Evolutionary conservation across 1,284 basidiomycete species (phyloP).

Genomic region (Apiotrichum porosum): DNA sequence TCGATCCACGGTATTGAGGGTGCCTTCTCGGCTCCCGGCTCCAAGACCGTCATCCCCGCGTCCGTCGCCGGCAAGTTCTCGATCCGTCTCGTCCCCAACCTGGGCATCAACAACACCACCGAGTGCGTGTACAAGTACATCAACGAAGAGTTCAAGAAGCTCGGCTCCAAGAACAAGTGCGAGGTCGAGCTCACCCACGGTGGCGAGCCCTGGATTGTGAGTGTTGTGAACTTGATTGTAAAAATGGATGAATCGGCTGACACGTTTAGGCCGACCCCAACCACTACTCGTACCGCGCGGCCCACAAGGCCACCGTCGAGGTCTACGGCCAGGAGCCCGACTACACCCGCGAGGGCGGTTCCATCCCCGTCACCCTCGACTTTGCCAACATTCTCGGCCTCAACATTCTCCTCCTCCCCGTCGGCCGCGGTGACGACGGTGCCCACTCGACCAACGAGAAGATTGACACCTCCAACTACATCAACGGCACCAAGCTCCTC

Average conservation of each 20-base stretch:
- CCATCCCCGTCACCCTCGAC: slow-evolving; percentile 92
- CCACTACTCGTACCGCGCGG: slow-evolving; percentile 96
- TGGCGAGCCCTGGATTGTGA: slow-evolving; percentile 79
- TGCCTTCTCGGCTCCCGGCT: slow-evolving; percentile 79
- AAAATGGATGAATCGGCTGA: background rate
- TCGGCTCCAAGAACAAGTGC: slow-evolving; percentile 75
- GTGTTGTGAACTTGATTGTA: too few species aligned
- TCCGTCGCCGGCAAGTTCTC: slow-evolving; percentile 87
- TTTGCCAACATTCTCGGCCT: slow-evolving; percentile 79
- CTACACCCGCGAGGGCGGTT: slow-evolving; percentile 85
- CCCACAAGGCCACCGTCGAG: slow-evolving; percentile 65
- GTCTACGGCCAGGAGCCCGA: slow-evolving; percentile 81
- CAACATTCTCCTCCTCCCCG: slow-evolving; percentile 76
- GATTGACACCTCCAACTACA: slow-evolving; percentile 86
- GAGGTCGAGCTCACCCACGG: slow-evolving; percentile 67
- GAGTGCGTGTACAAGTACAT: slow-evolving; percentile 69
- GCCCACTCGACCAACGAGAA: slow-evolving; percentile 89
- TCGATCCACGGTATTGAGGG: slow-evolving; percentile 97
- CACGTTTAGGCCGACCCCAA: slow-evolving; percentile 5
- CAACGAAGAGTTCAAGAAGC: slow-evolving; percentile 71
- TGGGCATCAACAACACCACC: slow-evolving; percentile 67
- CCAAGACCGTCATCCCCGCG: slow-evolving; percentile 93
- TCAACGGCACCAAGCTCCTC: slow-evolving; percentile 70
- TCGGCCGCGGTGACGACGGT: slow-evolving; percentile 89
- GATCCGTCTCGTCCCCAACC: slow-evolving; percentile 79